Evolutionary conservation across 306 rosid genomes (phyloP).

Genomic region (Aeschynomene evenia): DNA sequence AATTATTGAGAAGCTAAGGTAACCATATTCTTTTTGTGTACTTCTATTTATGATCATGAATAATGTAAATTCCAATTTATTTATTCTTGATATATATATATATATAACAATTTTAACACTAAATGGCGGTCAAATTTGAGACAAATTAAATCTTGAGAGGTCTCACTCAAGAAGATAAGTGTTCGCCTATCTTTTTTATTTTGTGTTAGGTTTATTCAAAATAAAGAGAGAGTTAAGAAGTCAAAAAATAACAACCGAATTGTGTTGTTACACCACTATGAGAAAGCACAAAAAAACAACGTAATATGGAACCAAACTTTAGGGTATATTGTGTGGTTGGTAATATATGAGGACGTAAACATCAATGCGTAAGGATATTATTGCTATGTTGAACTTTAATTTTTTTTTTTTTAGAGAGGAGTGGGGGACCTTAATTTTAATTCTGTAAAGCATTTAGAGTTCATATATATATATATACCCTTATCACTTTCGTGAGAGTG

Average conservation of each 20-base stretch:
- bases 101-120: background rate
- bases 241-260: conserved; percentile 29
- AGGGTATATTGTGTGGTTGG: conserved; percentile 70
- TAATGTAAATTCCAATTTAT: background rate
- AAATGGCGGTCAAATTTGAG: conserved; percentile 24
- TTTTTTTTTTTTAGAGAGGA: conserved; percentile 46
- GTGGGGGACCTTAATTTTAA: conserved; percentile 78
- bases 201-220: conserved; percentile 16
- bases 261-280: conserved; percentile 30
- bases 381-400: conserved; percentile 55
- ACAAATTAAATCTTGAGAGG: background rate
- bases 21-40: conserved; percentile 16
- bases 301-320: conserved; percentile 60
- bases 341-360: conserved; percentile 53
- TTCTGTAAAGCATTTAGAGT: conserved; percentile 39
- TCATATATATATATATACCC: too few species aligned
- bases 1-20: background rate
- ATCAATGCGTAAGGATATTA: conserved; percentile 54
- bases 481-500: conserved; percentile 49
- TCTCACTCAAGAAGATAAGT: conserved; percentile 16
- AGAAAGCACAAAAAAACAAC: conserved; percentile 52
- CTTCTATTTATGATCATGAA: conserved; percentile 6
- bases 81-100: background rate
- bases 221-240: conserved; percentile 30
- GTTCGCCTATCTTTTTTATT: background rate